A percentile compares a stretch with the other conserved stretches of the same genome.
Conservation (phyloP, 345 rosid genomes). For the Rhodamnia rubescens region DNA sequence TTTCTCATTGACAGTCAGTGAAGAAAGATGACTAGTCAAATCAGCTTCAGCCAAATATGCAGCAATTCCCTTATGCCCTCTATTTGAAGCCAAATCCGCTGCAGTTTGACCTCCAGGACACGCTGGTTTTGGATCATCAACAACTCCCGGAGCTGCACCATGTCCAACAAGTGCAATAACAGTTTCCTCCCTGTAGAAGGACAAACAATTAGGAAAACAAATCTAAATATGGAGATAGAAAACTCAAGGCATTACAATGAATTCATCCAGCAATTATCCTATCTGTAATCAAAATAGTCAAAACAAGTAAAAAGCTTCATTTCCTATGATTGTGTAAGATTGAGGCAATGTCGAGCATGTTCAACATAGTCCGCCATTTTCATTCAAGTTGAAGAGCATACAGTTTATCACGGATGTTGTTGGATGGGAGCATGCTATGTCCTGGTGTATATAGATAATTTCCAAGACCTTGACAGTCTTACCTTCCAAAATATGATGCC, state of each 20-base stretch:
- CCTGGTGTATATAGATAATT: neutral
- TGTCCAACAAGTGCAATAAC: constrained; percentile 37
- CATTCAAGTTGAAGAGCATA: neutral
- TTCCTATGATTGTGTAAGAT: neutral
- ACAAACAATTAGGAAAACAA: neutral
- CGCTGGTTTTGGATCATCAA: constrained; percentile 49
- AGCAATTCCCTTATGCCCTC: constrained; percentile 62
- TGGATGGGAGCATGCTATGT: neutral
- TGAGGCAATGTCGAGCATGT: neutral
- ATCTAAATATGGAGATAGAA: neutral
- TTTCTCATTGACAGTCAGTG: constrained; percentile 17
- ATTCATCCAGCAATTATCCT: neutral
- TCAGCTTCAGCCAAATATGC: constrained; percentile 51
- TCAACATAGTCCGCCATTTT: neutral
- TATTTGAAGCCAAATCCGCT: constrained; percentile 50
- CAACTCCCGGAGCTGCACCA: constrained; percentile 48
- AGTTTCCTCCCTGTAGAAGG: constrained; percentile 41
- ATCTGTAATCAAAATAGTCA: neutral
- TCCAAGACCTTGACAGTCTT: neutral
- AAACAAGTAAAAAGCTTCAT: neutral
- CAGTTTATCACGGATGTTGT: neutral
- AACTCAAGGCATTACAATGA: neutral
- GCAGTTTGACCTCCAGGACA: constrained; percentile 53
- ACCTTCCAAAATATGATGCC: constrained; percentile 69
- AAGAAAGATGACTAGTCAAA: constrained; percentile 30